A percentile compares a stretch with the other conserved stretches of the same genome.
phyloP scores from a whole-genome alignment of 106 monocot species.

The Dioscorea zingiberensis region DNA sequence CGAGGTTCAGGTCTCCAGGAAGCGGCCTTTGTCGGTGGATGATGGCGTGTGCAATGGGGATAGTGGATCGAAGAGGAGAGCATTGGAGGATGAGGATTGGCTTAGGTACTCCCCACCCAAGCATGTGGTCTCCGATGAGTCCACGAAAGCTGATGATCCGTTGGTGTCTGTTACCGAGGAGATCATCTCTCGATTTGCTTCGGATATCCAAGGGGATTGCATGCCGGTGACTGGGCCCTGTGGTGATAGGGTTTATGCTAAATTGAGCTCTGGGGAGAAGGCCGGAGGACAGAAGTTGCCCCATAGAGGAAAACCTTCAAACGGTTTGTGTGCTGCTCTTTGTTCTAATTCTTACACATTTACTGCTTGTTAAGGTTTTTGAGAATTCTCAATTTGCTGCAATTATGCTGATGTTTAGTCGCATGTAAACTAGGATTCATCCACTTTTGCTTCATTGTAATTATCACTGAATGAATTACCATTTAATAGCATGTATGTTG shows the following conservation, averaged over 20 bases:
- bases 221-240: constrained; percentile 64
- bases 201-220: constrained; percentile 81
- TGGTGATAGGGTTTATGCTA: constrained; percentile 85
- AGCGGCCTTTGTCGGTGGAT: constrained; percentile 17
- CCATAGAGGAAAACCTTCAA: constrained; percentile 12
- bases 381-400: too few species aligned
- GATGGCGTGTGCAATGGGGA: constrained; percentile 5
- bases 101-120: constrained; percentile 38
- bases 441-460: too few species aligned
- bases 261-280: constrained; percentile 21
- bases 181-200: constrained; percentile 61
- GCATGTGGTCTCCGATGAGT: constrained; percentile 1
- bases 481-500: too few species aligned
- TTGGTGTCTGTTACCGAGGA: constrained; percentile 1
- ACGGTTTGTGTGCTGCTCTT: constrained; percentile 8
- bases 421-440: too few species aligned
- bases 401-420: too few species aligned
- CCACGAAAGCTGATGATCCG: neutral
- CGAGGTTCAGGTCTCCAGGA: constrained; percentile 11
- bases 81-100: constrained; percentile 53
- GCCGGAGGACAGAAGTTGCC: constrained; percentile 4
- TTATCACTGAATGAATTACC: too few species aligned
- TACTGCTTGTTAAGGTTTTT: too few species aligned
- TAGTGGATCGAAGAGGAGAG: constrained; percentile 24
- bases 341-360: too few species aligned